phyloP scores from a whole-genome alignment of 2,329 filamentous ascomycete genomes.

The Helotiales sp. region DNA sequence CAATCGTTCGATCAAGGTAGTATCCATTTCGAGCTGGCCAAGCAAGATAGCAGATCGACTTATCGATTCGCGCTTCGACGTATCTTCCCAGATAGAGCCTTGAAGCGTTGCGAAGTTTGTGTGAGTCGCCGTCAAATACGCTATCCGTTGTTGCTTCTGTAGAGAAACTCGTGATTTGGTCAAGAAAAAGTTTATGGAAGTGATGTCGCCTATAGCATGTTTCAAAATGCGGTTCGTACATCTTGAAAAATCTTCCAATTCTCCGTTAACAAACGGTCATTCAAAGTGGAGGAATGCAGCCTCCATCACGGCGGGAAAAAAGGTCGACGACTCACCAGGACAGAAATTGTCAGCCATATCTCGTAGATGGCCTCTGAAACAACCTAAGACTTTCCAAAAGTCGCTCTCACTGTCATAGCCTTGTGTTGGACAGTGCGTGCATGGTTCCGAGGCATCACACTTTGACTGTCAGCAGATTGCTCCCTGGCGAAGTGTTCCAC shows the following conservation, averaged over 20 bases:
- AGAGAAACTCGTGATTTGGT: conserved; percentile 22
- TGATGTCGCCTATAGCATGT: conserved; percentile 4
- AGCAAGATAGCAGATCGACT: conserved; percentile 5
- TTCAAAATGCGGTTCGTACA: conserved; percentile 10
- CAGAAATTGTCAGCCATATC: conserved; percentile 19
- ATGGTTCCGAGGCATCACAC: conserved; percentile 19
- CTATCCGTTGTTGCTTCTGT: conserved; percentile 22
- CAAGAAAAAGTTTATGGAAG: conserved; percentile 21
- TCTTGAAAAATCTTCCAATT: conserved; percentile 19
- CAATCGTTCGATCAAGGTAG: neutral
- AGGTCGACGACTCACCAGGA: conserved; percentile 12
- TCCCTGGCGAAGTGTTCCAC: no score
- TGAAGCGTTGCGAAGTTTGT: conserved; percentile 16
- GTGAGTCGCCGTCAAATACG: conserved; percentile 15
- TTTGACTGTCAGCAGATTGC: neutral
- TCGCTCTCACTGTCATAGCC: conserved; percentile 23
- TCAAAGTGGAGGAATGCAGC: no score
- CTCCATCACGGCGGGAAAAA: no score
- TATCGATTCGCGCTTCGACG: conserved; percentile 6
- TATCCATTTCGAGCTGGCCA: neutral
- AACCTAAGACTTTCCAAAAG: conserved; percentile 28
- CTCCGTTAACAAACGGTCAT: no score
- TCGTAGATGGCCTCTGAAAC: conserved; percentile 18
- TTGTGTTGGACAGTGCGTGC: conserved; percentile 21
- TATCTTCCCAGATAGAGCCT: conserved; percentile 17